Evolutionary conservation across 768 basidiomycete genomes (phyloP), one percentile per base, ranked within the genome.

Genomic region (Naganishia vishniacii): DNA sequence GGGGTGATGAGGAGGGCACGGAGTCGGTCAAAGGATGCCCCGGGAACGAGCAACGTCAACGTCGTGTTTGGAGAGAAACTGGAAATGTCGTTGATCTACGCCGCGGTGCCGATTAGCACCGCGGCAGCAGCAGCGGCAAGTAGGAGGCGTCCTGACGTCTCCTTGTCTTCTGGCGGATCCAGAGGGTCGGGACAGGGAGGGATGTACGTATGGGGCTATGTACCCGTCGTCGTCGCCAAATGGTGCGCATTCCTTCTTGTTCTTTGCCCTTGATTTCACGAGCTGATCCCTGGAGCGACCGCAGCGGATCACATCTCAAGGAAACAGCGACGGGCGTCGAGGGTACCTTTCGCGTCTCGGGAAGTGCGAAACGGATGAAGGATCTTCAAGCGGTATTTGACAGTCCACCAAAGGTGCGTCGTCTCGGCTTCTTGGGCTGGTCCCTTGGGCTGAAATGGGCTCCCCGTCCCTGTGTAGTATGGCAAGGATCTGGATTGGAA

Each of bases 201-300:
- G 62, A 34, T 48, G 56, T 34, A 45, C 34, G 46, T 48, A 20
- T 31, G 46, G 46, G 74, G 93, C 0, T 88, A 88, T 74, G 89
- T 99, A 51, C 94, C 94, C 9, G 90, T 97, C 44, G 92, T 97
- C 59, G 94, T 99, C 44, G 94, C 94, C 48, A 97, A 95, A 79
- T 97, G 91, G 90, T 91, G 70, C 72, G 86, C 8, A 3, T 34
- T 51, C 2, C 13, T 2, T 20, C 16, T 5, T 9, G 1, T 25
- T 34, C 16, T 28, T 5, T 48, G 11, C 34, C 68, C 48, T 66
- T 62, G 40, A 12, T 37, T 32, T 12, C n/a, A 16, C 8, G 5
- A 20, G 28, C 20, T n/a, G 46, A 13, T 48, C 11, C 37, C n/a
- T 26, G 5, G 5, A 16, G 48, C 48, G 26, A 6, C 26, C 23